These are phyloP conservation scores for Podospora anserina DNA, from an alignment of 495 filamentous ascomycete species.

Conservation along the genomic window DNA sequence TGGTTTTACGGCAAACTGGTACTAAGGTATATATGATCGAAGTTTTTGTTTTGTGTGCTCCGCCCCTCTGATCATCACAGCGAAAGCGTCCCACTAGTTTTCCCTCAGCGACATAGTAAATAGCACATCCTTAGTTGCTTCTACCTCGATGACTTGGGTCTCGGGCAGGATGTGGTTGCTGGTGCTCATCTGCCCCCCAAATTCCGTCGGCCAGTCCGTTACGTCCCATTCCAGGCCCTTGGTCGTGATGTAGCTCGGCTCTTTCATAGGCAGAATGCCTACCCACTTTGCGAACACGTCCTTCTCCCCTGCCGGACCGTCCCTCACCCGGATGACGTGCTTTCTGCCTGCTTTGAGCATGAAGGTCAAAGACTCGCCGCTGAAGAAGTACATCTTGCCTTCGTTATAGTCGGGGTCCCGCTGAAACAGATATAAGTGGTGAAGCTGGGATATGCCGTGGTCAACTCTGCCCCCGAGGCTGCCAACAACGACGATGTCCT, in stretches of 20 bases:
- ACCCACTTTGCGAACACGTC: slow-evolving; percentile 60
- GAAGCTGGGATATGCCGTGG: slow-evolving; percentile 83
- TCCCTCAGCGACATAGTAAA: slow-evolving; percentile 76
- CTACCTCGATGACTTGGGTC: slow-evolving; percentile 52
- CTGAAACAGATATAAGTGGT: slow-evolving; percentile 67
- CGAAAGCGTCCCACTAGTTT: slow-evolving; percentile 7
- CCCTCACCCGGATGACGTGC: slow-evolving; percentile 65
- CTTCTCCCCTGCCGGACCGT: slow-evolving; percentile 27
- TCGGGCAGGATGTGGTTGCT: slow-evolving; percentile 75
- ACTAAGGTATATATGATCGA: neutral
- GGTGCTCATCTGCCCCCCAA: slow-evolving; percentile 84
- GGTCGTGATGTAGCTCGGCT: slow-evolving; percentile 69
- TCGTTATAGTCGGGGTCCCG: slow-evolving; percentile 41
- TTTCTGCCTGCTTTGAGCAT: slow-evolving; percentile 59
- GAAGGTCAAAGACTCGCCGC: slow-evolving; percentile 75
- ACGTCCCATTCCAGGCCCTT: slow-evolving; percentile 89
- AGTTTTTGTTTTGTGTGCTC: neutral
- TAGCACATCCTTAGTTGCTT: slow-evolving; percentile 66
- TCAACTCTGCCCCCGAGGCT: slow-evolving; percentile 87
- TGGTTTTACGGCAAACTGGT: neutral
- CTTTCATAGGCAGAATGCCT: slow-evolving; percentile 80
- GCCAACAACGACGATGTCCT: slow-evolving; percentile 67
- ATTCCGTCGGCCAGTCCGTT: slow-evolving; percentile 68
- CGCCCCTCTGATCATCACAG: neutral
- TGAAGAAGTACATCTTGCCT: slow-evolving; percentile 65